Evolutionary conservation across 441 rosid species (phyloP), one percentile per base, ranked within the genome.

Genomic region (Rhodomyrtus psidioides): DNA sequence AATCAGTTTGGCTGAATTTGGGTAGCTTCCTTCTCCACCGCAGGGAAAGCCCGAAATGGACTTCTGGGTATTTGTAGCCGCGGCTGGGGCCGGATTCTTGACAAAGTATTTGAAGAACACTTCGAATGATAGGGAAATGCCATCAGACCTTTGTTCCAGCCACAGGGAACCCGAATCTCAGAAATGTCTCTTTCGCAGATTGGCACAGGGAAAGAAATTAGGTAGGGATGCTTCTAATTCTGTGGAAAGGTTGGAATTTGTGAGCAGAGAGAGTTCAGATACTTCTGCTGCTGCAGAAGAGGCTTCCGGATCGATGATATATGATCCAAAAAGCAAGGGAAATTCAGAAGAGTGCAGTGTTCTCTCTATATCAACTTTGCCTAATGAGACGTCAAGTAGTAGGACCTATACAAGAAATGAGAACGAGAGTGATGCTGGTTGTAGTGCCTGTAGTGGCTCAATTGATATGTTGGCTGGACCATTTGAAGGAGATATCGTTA

Each of bases 51-150:
- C n/a, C 15, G 76, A 88, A 79, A 96, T 95, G 99, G 99, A 94
- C 88, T 86, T 89, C 10, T 95, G 94, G 97, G 87, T 93, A 84
- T 88, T 93, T 85, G 96, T 90, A 82, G 98, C 94, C 13, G 94
- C 96, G 1, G 97, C 98, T 79, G 97, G 96, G 24, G 93, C 95
- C 24, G 96, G 97, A 85, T 94, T 90, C 83, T 46, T 94, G 86
- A 90, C 94, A 44, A 95, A 93, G 87, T 88, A 91, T 86, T 89
- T 92, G 92, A 88, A 90, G 79, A 93, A 89, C 86, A 76, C 88
- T 85, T 88, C 91, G 0, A 91, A 87, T 86, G 88, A 70, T 70
- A 85, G 84, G 83, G 84, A 85, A 87, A 87, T 83, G 62, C 74
- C 79, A 27, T 84, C 92, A 17, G 89, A 87, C 88, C 84, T 87